A percentile compares a stretch with the other conserved stretches of the same genome.
These are phyloP conservation scores for Beauveria bassiana DNA, from an alignment of 2,329 filamentous ascomycete species.

Conservation along the genomic window DNA sequence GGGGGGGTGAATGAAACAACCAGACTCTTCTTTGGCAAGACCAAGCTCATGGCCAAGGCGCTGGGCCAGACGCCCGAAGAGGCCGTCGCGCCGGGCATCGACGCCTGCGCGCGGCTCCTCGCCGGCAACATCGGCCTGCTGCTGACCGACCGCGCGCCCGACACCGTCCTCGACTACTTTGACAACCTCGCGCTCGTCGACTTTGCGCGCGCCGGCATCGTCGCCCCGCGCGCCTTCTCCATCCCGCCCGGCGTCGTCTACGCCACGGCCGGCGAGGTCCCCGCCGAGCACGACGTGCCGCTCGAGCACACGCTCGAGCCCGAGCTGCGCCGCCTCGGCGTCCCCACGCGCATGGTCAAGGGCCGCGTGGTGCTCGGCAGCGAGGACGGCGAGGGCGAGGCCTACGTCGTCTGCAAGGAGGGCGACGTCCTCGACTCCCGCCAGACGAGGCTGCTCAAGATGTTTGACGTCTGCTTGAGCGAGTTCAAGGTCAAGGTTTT, in stretches of 20 bases:
- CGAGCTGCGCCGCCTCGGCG: constrained; percentile 77
- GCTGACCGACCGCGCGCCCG: constrained; percentile 71
- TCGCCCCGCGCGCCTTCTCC: constrained; percentile 65
- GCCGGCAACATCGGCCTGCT: constrained; percentile 81
- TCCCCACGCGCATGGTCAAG: constrained; percentile 83
- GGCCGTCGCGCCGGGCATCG: constrained; percentile 72
- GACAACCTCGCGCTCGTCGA: constrained; percentile 65
- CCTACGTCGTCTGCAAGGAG: constrained; percentile 76
- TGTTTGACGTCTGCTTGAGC: constrained; percentile 83
- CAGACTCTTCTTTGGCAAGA: constrained; percentile 94
- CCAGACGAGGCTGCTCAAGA: constrained; percentile 88
- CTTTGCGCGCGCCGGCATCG: constrained; percentile 81
- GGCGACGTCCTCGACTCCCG: constrained; percentile 81
- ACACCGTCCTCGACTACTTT: constrained; percentile 66
- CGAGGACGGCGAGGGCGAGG: constrained; percentile 43
- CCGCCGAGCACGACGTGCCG: constrained; percentile 74
- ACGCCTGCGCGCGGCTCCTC: constrained; percentile 61
- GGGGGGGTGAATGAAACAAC: background rate
- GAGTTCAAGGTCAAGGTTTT: constrained; percentile 80
- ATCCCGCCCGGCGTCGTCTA: constrained; percentile 80
- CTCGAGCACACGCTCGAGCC: constrained; percentile 85
- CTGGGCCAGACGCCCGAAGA: constrained; percentile 72
- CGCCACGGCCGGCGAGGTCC: constrained; percentile 70
- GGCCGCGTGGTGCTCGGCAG: constrained; percentile 72
- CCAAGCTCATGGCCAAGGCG: constrained; percentile 96